These are phyloP conservation scores for Bertia moriformis DNA, from an alignment of 2,329 filamentous ascomycete genomes.

Conservation along the genomic window DNA sequence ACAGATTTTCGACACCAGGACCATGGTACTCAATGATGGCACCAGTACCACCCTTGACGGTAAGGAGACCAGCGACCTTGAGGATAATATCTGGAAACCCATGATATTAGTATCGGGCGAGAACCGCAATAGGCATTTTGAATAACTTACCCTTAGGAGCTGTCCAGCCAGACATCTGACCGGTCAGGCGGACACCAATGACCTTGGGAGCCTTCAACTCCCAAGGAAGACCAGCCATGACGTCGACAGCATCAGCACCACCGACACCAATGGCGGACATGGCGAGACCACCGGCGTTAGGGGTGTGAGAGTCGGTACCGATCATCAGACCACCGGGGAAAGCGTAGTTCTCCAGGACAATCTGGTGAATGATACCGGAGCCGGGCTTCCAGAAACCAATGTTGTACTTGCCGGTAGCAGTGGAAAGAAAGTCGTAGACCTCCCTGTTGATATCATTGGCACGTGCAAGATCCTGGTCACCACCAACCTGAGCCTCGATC, in stretches of 20 bases:
- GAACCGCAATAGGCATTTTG: constrained; percentile 5
- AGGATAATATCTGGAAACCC: constrained; percentile 53
- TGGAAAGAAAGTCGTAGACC: constrained; percentile 64
- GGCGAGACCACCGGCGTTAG: constrained; percentile 63
- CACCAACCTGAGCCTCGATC: constrained; percentile 64
- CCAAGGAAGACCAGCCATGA: constrained; percentile 66
- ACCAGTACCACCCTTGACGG: constrained; percentile 67
- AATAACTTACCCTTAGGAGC: constrained; percentile 54
- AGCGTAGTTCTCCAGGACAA: constrained; percentile 65
- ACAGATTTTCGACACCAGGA: constrained; percentile 54
- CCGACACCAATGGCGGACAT: constrained; percentile 64
- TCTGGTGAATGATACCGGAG: constrained; percentile 70
- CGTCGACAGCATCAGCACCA: constrained; percentile 66
- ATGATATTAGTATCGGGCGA: background rate
- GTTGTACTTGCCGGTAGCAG: constrained; percentile 66
- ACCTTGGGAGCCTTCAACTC: constrained; percentile 67
- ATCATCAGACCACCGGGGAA: constrained; percentile 69
- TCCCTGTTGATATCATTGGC: constrained; percentile 66
- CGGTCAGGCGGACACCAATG: constrained; percentile 63
- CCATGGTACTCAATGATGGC: constrained; percentile 48
- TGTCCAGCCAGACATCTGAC: constrained; percentile 58
- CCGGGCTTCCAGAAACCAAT: constrained; percentile 72
- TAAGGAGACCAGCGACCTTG: constrained; percentile 64
- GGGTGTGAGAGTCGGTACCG: constrained; percentile 65
- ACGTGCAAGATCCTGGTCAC: constrained; percentile 58